Base-by-base conservation (phyloP, 805 yeast species). In the Wickerhamomyces kurtzmanii region DNA sequence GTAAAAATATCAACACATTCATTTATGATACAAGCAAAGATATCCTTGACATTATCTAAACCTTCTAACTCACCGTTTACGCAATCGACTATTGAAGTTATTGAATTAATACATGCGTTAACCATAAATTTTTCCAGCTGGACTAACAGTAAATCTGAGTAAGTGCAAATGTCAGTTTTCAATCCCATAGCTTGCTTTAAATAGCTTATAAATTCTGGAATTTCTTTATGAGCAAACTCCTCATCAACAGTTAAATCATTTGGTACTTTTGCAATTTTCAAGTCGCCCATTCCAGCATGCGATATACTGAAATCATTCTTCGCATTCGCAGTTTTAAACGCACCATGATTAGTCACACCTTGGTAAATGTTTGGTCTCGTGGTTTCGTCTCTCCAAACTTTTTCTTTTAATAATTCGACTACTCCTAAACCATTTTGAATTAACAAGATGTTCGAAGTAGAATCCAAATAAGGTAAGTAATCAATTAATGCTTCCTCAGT, bases 361-460 rank as follows among this genome's bases (percentile, higher is more conserved):
- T 75, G 81, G 43, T 64, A 75, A 9, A 87, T 41, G 6, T 57
- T 59, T 4, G 96, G 95, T 30, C 73, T 51, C 0, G 33, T 23
- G 0, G 40, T 40, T 2, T 35, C 29, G 1, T 52, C 43, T 1
- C 78, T 74, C 79, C 91, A 82, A 4, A 74, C 53, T 14, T 54
- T 45, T 3, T 59, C 54, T 11, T 59, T 54, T 19, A 86, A 46
- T 23, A 64, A 61, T 8, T 80, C 81, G 6, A 70, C 57, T 14
- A 81, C 75, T 8, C 97, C 97, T 62, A 86, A 64, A 1, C 98
- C 98, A 49, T 91, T 91, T 41, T 91, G 97, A 6, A 89, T 53
- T 14, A 91, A 52, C 21, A 89, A 44, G 9, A 87, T 54, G 34
- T 74, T 78, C 3, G 94, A 71, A 3, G 60, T 47, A 3, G 56